Evolutionary conservation across 2,329 filamentous ascomycete species (phyloP), one percentile per base, ranked within the genome.

Genomic region (Lomentospora prolificans): DNA sequence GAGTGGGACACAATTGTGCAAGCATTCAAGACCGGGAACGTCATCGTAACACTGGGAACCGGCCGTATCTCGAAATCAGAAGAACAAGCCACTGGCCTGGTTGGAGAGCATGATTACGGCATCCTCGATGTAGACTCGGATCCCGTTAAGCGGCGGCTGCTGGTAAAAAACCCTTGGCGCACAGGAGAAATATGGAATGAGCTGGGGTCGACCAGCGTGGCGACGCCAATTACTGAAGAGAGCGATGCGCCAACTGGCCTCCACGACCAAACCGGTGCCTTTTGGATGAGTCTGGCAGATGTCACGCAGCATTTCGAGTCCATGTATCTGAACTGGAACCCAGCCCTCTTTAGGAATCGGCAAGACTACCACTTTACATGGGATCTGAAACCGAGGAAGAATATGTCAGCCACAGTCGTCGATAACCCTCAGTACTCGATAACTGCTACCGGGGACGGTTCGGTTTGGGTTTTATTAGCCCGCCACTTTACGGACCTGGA

Each of bases 241-340:
- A n/a, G n/a, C n/a, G 12, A 31, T 8, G 50, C 22, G 10, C 55
- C 48, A 5, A 50, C 50, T 30, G 31, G 6, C 53, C 56, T 39
- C 28, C 59, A 24, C 57, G 59, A 58, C 30, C 55, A 30, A 27
- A 67, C 86, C 0, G 90, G 90, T n/a, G 89, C 87, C 1, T 95
- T 96, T 65, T 97, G 94, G 92, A 95, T 97, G 71, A 84, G 86
- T 24, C 82, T 94, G 27, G 88, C 95, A 62, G 88, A 90, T 60
- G 84, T 96, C 3, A 80, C 89, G 33, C 90, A 96, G 64, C 85
- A 96, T 65, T 99, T 96, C 60, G 90, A 97, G 67, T 95, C 91
- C 17, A 82, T 99, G 61, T 99, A 97, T 68, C 76, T 99, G 55
- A 99, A 97, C 70, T 99, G 94, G 94, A 96, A 96, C 61, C 91